phyloP scores from a whole-genome alignment of 2,329 filamentous ascomycete genomes.

The Biscogniauxia mediterranea region DNA sequence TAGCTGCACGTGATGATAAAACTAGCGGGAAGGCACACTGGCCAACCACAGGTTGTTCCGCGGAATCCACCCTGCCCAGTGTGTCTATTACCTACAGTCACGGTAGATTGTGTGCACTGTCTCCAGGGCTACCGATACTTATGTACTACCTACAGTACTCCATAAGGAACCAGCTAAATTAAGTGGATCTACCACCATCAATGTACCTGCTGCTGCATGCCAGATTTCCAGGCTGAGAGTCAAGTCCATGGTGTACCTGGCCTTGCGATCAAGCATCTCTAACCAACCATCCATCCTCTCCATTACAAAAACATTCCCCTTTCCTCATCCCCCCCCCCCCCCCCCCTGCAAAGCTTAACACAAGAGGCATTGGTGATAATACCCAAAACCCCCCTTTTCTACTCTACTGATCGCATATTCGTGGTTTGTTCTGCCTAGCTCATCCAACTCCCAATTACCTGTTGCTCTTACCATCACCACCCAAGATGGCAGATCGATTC shows the following conservation, averaged over 20 bases:
- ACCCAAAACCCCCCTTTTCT: neutral
- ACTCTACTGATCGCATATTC: neutral
- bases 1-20: neutral
- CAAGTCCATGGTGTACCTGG: conserved; percentile 2
- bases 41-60: neutral
- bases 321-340: neutral
- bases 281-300: neutral
- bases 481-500: conserved; percentile 72
- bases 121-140: too few species aligned
- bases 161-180: neutral
- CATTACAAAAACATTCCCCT: neutral
- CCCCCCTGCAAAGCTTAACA: conserved; percentile 1
- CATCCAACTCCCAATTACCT: neutral
- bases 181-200: neutral
- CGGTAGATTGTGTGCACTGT: too few species aligned
- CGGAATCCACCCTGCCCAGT: neutral
- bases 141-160: neutral
- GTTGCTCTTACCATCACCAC: conserved; percentile 3
- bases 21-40: neutral
- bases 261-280: conserved; percentile 6
- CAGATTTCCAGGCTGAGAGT: conserved; percentile 7
- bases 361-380: conserved; percentile 5
- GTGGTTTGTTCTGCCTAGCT: neutral
- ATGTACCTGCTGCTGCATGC: conserved; percentile 10
- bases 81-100: too few species aligned